Percentiles rank a stretch among this genome's conserved stretches.
Conservation (phyloP, 2,329 filamentous ascomycete genomes). For the Colletotrichum noveboracense region DNA sequence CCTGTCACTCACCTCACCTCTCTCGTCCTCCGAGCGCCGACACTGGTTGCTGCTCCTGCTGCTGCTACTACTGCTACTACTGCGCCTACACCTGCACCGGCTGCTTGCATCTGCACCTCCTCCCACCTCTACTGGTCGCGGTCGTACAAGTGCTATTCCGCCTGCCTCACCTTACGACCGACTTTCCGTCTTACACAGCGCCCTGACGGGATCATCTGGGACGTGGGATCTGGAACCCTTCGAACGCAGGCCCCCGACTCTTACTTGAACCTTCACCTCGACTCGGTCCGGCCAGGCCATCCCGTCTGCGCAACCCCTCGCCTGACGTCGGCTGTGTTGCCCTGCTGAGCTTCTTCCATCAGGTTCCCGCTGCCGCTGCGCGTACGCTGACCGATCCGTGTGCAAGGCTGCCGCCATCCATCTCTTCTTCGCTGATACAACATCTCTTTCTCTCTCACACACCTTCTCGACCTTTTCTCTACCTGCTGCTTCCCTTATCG, state of each 20-base stretch:
- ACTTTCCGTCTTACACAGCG: not conserved
- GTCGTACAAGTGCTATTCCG: not conserved
- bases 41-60: not conserved
- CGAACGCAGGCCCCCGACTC: not conserved
- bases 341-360: not conserved
- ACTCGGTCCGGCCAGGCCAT: not conserved
- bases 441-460: not conserved
- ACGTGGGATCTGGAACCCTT: not conserved
- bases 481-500: not conserved
- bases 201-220: not conserved
- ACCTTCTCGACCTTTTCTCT: not conserved
- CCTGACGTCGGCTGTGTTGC: conserved; percentile 8
- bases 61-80: not conserved
- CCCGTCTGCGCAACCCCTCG: not conserved
- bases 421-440: not conserved
- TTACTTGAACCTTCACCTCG: not conserved
- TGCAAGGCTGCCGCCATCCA: conserved; percentile 3
- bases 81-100: not conserved
- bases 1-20: not conserved
- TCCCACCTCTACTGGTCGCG: not conserved
- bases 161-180: not conserved
- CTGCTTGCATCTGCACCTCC: not conserved
- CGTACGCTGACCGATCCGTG: conserved; percentile 4
- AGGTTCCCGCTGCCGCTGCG: not conserved
- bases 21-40: conserved; percentile 5